Evolutionary conservation across 208 protist species (phyloP), one percentile per base, ranked within the genome.

Genomic region (Vickermania spadyakhi): DNA sequence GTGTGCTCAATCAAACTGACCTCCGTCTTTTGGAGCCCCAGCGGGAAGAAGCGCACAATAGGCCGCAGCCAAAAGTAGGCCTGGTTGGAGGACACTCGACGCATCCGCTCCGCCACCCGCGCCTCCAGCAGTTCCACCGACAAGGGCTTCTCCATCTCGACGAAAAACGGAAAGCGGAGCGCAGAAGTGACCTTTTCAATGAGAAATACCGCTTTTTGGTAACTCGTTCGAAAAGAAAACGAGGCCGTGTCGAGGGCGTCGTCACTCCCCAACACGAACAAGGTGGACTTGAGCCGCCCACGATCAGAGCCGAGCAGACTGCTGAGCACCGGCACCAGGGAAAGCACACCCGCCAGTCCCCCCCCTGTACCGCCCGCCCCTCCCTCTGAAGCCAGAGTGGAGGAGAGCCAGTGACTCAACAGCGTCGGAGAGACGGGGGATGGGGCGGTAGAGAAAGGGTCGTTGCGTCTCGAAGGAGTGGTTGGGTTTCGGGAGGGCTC

Each of bases 61-160:
- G 82, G 77, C 61, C 84, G 83, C 23, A 80, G 79, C 30, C 79
- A 62, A 60, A 88, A 88, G 81, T 84, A 91, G 3, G 84, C 81
- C 53, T 90, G 83, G 68, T 86, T 79, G 62, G 88, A 88, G 21
- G 87, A 90, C 51, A 91, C 72, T 25, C 84, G 76, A 31, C 87
- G 73, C 57, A 94, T 90, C 42, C 84, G 81, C 52, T 89, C 83
- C 28, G 84, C 87, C 22, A 89, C 77, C 50, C 83, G 75, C 52
- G 66, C 68, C 68, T 86, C 73, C 22, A 94, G 66, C 31, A 81
- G 59, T 50, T 86, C 80, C 0, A 80, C 49, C 28, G 84, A 62
- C 58, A 91, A 60, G 50, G 72, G 64, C 28, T 77, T 65, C 64
- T 89, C 80, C n/a, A 94, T 52, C 58, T 86, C 73, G 21, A 94